These are phyloP conservation scores for Rhytidiadelphus loreus DNA, from an alignment of 225 moss, liverwort and hornwort genomes.

Conservation along the genomic window DNA sequence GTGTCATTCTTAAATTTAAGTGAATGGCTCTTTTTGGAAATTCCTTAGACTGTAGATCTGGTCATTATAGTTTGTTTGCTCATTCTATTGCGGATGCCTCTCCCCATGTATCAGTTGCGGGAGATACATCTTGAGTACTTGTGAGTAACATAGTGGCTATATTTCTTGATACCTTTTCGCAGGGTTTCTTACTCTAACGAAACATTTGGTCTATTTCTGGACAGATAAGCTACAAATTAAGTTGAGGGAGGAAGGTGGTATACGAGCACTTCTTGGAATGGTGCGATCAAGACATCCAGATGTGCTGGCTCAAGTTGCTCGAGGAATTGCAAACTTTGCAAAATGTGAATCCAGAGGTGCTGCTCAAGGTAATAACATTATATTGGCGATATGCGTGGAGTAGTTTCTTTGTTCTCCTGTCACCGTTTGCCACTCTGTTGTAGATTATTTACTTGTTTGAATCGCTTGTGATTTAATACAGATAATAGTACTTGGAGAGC, in stretches of 20 bases:
- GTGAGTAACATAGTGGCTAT: not conserved
- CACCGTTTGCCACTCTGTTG: not conserved
- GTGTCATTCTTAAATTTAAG: not conserved
- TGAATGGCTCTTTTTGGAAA: not conserved
- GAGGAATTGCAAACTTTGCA: slow-evolving; percentile 96
- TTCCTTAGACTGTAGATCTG: not conserved
- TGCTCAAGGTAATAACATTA: slow-evolving; percentile 58
- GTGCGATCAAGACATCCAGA: slow-evolving; percentile 92
- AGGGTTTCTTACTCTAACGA: not conserved
- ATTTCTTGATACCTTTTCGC: not conserved
- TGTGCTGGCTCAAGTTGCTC: slow-evolving; percentile 95
- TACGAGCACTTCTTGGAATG: slow-evolving; percentile 90
- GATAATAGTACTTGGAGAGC: not conserved
- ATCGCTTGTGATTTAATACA: not conserved
- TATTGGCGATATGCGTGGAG: not conserved
- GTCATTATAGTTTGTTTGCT: not conserved
- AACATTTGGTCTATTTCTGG: not conserved
- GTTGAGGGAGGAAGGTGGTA: slow-evolving; percentile 93
- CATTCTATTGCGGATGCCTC: not conserved
- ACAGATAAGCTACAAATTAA: slow-evolving; percentile 91
- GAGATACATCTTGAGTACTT: not conserved
- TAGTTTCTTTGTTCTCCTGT: not conserved
- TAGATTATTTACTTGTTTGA: not conserved
- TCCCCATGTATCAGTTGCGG: not conserved
- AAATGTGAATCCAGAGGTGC: slow-evolving; percentile 98